Evolutionary conservation across 108 stramenopile species (phyloP).

Genomic region (Pseudonitzschia multistriata): DNA sequence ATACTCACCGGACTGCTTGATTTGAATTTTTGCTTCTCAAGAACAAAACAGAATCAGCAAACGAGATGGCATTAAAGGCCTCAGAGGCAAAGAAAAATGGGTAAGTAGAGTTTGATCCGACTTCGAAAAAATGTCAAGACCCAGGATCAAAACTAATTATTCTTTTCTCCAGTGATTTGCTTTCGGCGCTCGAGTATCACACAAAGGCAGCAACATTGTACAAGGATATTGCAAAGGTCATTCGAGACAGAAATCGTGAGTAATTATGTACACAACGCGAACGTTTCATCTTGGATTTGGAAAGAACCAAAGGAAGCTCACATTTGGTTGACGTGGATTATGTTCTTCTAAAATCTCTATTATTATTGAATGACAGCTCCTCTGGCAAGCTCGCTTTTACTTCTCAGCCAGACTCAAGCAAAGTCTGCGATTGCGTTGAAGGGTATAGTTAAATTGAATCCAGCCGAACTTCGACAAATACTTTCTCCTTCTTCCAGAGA

Average conservation of each 20-base stretch:
- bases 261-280: background rate
- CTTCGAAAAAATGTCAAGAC: background rate
- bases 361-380: conserved; percentile 13
- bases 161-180: background rate
- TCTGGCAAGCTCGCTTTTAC: conserved; percentile 45
- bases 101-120: background rate
- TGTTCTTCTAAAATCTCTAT: background rate
- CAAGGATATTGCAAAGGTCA: conserved; percentile 34
- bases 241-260: conserved; percentile 40
- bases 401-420: conserved; percentile 62
- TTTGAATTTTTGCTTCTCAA: background rate
- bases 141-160: background rate
- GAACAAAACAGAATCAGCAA: conserved; percentile 33
- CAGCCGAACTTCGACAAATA: conserved; percentile 18
- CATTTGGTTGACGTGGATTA: too few species aligned
- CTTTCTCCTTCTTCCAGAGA: conserved; percentile 11
- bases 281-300: background rate
- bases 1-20: background rate
- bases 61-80: conserved; percentile 30
- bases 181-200: conserved; percentile 42
- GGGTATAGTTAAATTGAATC: conserved; percentile 29
- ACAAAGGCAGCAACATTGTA: conserved; percentile 44
- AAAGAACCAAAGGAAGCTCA: too few species aligned
- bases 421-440: conserved; percentile 47
- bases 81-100: conserved; percentile 42